Evolutionary conservation across 495 filamentous ascomycete genomes (phyloP).

Genomic region (Penicillium tannophilum): DNA sequence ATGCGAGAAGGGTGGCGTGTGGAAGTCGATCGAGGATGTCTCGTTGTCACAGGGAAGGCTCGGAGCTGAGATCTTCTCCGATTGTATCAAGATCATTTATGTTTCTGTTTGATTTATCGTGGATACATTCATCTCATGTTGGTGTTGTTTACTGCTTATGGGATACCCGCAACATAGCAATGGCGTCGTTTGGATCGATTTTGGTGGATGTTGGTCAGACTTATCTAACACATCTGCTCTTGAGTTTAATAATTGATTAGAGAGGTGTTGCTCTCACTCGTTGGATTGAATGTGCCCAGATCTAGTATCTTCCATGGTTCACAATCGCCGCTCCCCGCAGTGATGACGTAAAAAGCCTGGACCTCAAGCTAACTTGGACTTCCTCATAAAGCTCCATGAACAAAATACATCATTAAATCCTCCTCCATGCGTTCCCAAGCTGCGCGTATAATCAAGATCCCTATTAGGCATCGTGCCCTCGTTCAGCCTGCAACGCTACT

Average conservation of each 20-base stretch:
- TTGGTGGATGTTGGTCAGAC: not conserved
- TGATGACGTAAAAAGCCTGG: constrained; percentile 29
- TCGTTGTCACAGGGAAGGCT: constrained; percentile 62
- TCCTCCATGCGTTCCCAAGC: constrained; percentile 32
- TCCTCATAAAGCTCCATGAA: not conserved
- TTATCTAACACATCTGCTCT: not conserved
- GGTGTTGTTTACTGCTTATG: not conserved
- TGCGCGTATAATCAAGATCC: constrained; percentile 50
- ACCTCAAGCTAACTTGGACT: not conserved
- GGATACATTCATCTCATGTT: not conserved
- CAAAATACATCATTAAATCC: not conserved
- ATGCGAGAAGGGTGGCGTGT: constrained; percentile 81
- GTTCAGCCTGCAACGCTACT: constrained; percentile 31
- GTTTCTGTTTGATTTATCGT: not conserved
- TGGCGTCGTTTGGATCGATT: not conserved
- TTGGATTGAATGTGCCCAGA: not conserved
- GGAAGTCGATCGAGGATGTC: constrained; percentile 64
- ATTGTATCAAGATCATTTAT: not conserved
- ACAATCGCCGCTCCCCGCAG: constrained; percentile 18
- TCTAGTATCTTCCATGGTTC: too few relatives aligned
- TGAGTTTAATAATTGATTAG: not conserved
- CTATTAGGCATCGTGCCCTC: constrained; percentile 26
- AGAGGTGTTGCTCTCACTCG: not conserved
- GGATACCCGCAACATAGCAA: not conserved
- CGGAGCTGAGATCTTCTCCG: constrained; percentile 17